Conservation (phyloP, 2,329 filamentous ascomycete genomes). For the Pyricularia sp. region DNA sequence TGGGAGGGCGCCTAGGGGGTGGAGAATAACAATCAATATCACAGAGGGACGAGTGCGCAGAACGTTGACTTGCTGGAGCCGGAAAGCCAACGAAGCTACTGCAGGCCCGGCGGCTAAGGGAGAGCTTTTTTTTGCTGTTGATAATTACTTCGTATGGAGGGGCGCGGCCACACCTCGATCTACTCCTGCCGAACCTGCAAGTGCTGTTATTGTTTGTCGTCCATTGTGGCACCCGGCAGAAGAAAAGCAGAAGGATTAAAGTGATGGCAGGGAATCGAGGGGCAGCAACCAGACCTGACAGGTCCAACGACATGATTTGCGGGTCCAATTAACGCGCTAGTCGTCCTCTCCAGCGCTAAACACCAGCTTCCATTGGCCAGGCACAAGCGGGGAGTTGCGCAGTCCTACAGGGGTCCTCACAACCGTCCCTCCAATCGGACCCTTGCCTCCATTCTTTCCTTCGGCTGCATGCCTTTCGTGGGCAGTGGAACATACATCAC, state of each 20-base stretch:
- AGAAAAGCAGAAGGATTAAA: too few relatives aligned
- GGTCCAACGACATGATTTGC: neutral
- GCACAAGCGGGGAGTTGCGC: neutral
- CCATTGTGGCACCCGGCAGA: neutral
- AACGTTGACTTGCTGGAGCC: conserved; percentile 5
- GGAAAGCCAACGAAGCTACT: neutral
- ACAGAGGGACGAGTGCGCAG: conserved; percentile 10
- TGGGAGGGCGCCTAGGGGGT: conserved; percentile 9
- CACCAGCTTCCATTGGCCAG: neutral
- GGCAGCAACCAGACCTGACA: neutral
- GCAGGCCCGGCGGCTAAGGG: neutral
- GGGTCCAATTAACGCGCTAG: neutral
- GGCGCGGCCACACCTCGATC: neutral
- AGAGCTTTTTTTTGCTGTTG: neutral
- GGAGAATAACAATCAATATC: conserved; percentile 15
- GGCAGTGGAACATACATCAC: neutral
- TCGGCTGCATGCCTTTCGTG: neutral
- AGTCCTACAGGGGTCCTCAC: conserved; percentile 1
- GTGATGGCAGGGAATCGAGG: neutral
- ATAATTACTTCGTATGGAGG: neutral
- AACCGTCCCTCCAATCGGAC: neutral
- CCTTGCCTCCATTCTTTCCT: neutral
- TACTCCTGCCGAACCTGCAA: neutral
- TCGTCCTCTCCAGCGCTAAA: neutral
- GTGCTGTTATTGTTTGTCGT: neutral